Evolutionary conservation across 1,284 basidiomycete species (phyloP).

Genomic region (Boletellus sp.): DNA sequence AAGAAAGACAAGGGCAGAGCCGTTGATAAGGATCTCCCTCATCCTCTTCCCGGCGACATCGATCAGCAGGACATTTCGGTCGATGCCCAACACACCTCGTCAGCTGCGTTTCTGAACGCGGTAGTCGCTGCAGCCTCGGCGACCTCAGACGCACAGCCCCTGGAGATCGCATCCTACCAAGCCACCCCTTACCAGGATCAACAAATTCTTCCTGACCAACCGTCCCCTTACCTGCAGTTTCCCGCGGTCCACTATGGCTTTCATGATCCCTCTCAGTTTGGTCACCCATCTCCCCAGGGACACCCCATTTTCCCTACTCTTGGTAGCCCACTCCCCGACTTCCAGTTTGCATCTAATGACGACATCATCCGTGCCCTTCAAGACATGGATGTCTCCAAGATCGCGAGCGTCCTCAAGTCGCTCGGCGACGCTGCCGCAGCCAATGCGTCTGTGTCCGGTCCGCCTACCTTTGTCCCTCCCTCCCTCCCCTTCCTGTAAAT

Average conservation of each 20-base stretch:
- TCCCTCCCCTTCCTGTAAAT: conserved; percentile 23
- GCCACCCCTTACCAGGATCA: conserved; percentile 29
- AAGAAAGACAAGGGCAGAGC: conserved; percentile 40
- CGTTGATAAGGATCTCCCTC: conserved; percentile 26
- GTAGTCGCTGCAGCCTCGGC: conserved; percentile 55
- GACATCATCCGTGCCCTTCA: conserved; percentile 69
- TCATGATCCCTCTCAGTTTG: conserved; percentile 31
- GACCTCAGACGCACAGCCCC: conserved; percentile 31
- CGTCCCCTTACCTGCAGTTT: conserved; percentile 30
- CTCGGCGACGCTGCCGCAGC: conserved; percentile 54
- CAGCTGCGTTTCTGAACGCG: conserved; percentile 58
- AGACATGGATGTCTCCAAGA: conserved; percentile 66
- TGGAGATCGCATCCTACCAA: conserved; percentile 27
- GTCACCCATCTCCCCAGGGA: conserved; percentile 25
- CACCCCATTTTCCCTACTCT: conserved; percentile 33
- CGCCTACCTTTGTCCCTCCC: conserved; percentile 35
- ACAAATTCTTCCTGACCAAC: conserved; percentile 26
- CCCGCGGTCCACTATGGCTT: conserved; percentile 28
- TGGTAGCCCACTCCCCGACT: conserved; percentile 39
- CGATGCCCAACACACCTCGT: conserved; percentile 37
- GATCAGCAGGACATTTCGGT: conserved; percentile 30
- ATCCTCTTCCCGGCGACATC: conserved; percentile 6
- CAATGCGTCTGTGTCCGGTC: conserved; percentile 35
- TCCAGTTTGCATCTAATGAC: conserved; percentile 61
- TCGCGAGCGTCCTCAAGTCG: conserved; percentile 60